Percentiles rank a stretch among this genome's conserved stretches.
Evolutionary conservation across 768 basidiomycete genomes (phyloP).

Genomic region (Lentinula guzmanii): DNA sequence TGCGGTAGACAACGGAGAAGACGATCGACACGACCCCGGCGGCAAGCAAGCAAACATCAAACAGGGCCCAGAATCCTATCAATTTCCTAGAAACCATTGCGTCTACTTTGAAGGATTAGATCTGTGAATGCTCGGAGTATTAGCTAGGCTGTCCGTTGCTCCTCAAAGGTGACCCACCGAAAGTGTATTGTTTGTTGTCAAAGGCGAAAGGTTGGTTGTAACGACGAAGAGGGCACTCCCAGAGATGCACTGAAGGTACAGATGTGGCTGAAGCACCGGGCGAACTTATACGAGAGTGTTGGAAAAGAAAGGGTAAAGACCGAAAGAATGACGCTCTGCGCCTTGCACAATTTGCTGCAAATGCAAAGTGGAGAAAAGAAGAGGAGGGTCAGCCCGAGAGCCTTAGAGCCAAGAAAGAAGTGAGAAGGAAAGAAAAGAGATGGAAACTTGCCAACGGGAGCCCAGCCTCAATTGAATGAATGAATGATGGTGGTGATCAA

Average conservation of each 20-base stretch:
- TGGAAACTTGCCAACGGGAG: slow-evolving; percentile 12
- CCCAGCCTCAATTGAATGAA: neutral
- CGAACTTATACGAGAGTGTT: slow-evolving; percentile 18
- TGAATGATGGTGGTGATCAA: slow-evolving; percentile 2
- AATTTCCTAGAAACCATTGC: slow-evolving; percentile 70
- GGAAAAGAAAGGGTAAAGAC: slow-evolving; percentile 23
- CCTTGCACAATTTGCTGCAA: slow-evolving; percentile 37
- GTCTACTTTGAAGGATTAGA: slow-evolving; percentile 15
- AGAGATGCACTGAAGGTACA: slow-evolving; percentile 38
- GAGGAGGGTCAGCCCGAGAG: slow-evolving; percentile 9
- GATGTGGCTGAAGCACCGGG: slow-evolving; percentile 37
- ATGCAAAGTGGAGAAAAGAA: slow-evolving; percentile 25
- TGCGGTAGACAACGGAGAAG: slow-evolving; percentile 68
- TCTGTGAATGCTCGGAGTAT: neutral
- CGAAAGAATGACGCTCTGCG: slow-evolving; percentile 64
- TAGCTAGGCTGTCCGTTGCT: neutral
- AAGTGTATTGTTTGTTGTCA: neutral
- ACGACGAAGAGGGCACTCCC: slow-evolving; percentile 34
- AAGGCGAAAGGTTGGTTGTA: neutral
- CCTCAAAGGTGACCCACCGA: neutral
- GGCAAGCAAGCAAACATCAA: slow-evolving; percentile 66
- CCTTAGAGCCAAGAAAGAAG: slow-evolving; percentile 20
- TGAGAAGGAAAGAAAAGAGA: slow-evolving; percentile 17
- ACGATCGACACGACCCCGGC: slow-evolving; percentile 61
- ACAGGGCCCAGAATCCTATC: slow-evolving; percentile 64